phyloP scores from a whole-genome alignment of 768 basidiomycete genomes.

The Megacollybia marginata region DNA sequence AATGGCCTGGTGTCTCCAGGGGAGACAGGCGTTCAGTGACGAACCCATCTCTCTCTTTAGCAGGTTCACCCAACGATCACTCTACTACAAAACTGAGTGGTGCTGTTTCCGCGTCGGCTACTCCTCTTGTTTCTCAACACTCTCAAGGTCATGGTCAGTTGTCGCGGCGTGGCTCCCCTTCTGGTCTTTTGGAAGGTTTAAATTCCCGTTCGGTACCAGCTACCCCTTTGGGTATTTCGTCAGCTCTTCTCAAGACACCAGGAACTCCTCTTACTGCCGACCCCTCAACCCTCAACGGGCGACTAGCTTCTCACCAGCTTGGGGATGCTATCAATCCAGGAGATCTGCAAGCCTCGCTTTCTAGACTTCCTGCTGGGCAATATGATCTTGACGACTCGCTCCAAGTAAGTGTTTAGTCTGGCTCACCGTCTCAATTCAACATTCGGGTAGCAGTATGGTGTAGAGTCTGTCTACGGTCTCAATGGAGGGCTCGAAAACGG shows the following conservation, averaged over 20 bases:
- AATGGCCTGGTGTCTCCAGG: slow-evolving; percentile 68
- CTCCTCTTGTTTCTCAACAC: slow-evolving; percentile 59
- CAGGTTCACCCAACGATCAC: slow-evolving; percentile 42
- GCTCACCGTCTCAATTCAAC: slow-evolving; percentile 4
- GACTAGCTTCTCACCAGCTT: slow-evolving; percentile 45
- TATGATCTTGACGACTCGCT: slow-evolving; percentile 31
- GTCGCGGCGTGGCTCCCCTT: slow-evolving; percentile 73
- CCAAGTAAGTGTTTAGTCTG: not conserved
- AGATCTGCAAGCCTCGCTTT: slow-evolving; percentile 69
- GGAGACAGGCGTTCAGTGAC: slow-evolving; percentile 66
- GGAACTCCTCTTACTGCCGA: slow-evolving; percentile 63
- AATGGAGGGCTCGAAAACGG: slow-evolving; percentile 42
- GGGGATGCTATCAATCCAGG: slow-evolving; percentile 41
- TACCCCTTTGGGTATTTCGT: slow-evolving; percentile 61
- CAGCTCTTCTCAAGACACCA: slow-evolving; percentile 54
- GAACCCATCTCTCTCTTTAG: slow-evolving; percentile 60
- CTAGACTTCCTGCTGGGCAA: slow-evolving; percentile 51
- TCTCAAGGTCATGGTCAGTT: slow-evolving; percentile 39
- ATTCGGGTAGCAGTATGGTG: slow-evolving; percentile 41
- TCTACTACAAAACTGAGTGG: slow-evolving; percentile 33
- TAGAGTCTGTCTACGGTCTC: slow-evolving; percentile 48
- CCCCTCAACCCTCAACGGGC: slow-evolving; percentile 51
- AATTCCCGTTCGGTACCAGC: slow-evolving; percentile 78
- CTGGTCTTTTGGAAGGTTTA: slow-evolving; percentile 52
- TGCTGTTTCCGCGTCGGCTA: slow-evolving; percentile 50